Evolutionary conservation across 1,139 yeast species (phyloP).

Genomic region (Suhomyces wounanorum): DNA sequence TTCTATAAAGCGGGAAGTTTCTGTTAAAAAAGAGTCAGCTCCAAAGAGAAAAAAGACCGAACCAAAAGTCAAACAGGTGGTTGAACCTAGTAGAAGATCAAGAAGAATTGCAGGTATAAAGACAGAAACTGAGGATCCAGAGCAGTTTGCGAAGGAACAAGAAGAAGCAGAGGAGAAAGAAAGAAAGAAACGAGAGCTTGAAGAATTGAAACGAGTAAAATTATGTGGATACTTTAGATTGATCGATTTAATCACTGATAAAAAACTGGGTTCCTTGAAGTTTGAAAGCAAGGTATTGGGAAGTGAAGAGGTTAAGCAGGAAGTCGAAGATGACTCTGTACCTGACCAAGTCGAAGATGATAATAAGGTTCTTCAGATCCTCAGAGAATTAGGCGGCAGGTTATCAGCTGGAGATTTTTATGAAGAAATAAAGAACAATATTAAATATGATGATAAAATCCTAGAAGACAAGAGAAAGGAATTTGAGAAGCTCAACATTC

Average conservation of each 20-base stretch:
- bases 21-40: conserved; percentile 13
- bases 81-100: conserved; percentile 61
- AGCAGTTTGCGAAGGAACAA: conserved; percentile 34
- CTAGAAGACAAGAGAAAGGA: conserved; percentile 52
- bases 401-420: conserved; percentile 82
- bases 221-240: conserved; percentile 64
- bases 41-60: conserved; percentile 23
- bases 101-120: conserved; percentile 66
- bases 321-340: conserved; percentile 11
- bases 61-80: conserved; percentile 27
- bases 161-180: conserved; percentile 41
- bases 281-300: conserved; percentile 30
- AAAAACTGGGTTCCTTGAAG: conserved; percentile 38
- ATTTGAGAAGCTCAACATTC: conserved; percentile 51
- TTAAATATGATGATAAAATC: conserved; percentile 36
- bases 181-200: conserved; percentile 46
- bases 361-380: conserved; percentile 39
- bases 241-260: conserved; percentile 54
- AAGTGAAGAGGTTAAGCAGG: conserved; percentile 1
- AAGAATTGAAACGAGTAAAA: conserved; percentile 53
- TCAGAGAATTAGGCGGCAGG: conserved; percentile 50
- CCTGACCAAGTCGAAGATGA: conserved; percentile 31
- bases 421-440: conserved; percentile 43
- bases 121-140: conserved; percentile 40
- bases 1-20: conserved; percentile 34